These are phyloP conservation scores for Parathielavia appendiculata DNA, from an alignment of 495 filamentous ascomycete species.

Conservation along the genomic window DNA sequence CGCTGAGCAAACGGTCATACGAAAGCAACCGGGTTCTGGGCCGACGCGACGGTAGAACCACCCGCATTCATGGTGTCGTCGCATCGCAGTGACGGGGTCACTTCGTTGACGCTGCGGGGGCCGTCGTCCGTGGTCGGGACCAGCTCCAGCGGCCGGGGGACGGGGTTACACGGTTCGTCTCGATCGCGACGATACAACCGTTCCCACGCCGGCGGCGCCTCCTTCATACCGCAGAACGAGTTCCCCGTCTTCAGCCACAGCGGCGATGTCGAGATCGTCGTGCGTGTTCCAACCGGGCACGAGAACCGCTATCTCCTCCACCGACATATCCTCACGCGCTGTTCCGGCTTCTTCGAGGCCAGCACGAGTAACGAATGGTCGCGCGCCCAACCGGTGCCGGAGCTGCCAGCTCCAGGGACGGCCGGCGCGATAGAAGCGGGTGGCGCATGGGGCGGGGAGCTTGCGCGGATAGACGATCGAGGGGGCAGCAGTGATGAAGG, in stretches of 20 bases:
- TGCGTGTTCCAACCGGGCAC: conserved; percentile 59
- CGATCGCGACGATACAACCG: conserved; percentile 66
- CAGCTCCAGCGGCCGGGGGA: conserved; percentile 38
- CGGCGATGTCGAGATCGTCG: conserved; percentile 85
- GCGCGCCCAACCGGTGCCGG: conserved; percentile 40
- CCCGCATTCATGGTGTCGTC: conserved; percentile 63
- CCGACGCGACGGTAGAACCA: conserved; percentile 24
- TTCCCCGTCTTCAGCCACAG: conserved; percentile 87
- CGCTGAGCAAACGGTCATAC: neutral
- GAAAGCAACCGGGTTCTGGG: conserved; percentile 2
- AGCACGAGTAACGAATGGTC: conserved; percentile 86
- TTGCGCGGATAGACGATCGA: conserved; percentile 32
- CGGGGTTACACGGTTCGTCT: conserved; percentile 55
- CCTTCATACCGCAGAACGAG: conserved; percentile 73
- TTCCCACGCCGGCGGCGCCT: conserved; percentile 71
- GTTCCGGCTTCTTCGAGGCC: conserved; percentile 88
- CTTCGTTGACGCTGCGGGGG: conserved; percentile 50
- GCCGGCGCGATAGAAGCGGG: conserved; percentile 50
- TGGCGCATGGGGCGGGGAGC: conserved; percentile 30
- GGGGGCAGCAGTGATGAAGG: conserved; percentile 14
- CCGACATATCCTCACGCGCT: conserved; percentile 75
- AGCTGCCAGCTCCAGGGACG: conserved; percentile 29
- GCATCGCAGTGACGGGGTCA: conserved; percentile 54
- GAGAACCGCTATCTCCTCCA: conserved; percentile 83
- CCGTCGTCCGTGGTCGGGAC: conserved; percentile 52